phyloP scores from a whole-genome alignment of 148 eudicot species.

The Vaccinium vitisidaea region DNA sequence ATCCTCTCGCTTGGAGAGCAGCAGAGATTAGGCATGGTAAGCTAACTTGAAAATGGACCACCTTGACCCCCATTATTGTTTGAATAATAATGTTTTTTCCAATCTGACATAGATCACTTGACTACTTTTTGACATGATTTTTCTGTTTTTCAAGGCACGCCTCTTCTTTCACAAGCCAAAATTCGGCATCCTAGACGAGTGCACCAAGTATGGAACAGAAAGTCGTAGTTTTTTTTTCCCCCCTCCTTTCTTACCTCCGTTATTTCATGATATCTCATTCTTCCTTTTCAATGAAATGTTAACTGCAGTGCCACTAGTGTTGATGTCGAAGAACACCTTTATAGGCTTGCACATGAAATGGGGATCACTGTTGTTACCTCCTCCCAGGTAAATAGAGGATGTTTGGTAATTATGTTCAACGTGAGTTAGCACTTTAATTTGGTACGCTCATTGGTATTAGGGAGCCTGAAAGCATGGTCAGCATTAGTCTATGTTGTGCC shows the following conservation, averaged over 20 bases:
- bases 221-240: background rate
- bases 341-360: constrained; percentile 61
- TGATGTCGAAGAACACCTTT: constrained; percentile 97
- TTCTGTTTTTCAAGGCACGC: constrained; percentile 65
- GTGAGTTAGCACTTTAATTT: background rate
- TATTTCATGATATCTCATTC: background rate
- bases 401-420: background rate
- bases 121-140: constrained; percentile 18
- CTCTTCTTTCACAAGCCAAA: constrained; percentile 97
- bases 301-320: constrained; percentile 87
- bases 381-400: constrained; percentile 59
- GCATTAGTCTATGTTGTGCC: background rate
- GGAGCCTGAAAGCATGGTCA: background rate
- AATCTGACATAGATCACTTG: constrained; percentile 1
- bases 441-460: background rate
- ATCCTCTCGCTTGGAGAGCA: constrained; percentile 94
- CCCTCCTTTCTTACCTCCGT: background rate
- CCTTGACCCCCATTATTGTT: constrained; percentile 1
- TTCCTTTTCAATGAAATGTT: constrained; percentile 11
- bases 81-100: background rate
- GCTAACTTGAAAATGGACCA: constrained; percentile 14
- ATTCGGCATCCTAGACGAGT: constrained; percentile 90
- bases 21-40: constrained; percentile 95
- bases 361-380: constrained; percentile 92
- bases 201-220: constrained; percentile 72